Base-by-base conservation (phyloP, 768 basidiomycete species). In the Suillus cothurnatus region DNA sequence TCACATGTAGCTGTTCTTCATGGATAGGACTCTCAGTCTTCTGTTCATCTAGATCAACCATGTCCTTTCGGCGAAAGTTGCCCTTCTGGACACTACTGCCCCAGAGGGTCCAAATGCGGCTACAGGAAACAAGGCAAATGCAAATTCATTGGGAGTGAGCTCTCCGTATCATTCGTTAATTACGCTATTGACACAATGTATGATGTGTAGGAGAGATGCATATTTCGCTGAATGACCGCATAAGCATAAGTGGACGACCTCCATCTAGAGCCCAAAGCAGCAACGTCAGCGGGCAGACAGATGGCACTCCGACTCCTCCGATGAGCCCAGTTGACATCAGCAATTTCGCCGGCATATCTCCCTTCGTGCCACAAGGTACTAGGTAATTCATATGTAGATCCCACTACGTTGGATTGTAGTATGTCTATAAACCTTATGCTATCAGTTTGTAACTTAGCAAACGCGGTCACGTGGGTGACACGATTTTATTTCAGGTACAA, bases 61-160 rank as follows among this genome's bases (percentile, higher is more conserved):
- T 76, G 74, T 61, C 62, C 70, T 9, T 67, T 67, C 17, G 79
- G 76, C 4, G 73, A 75, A 1, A 60, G 66, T 17, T 81, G 80
- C 61, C 68, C 70, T 61, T 76, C 77, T 63, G 78, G 77, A 15
- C 81, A 82, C 66, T 61, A 61, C 49, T 82, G 81, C 57, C 80
- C 81, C 23, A 71, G 71, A 45, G 79, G 80, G 3, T 58, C 71
- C 0, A 77, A 71, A 61, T 82, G 81, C 66, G 2, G 55, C 9
- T 78, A 72, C 62, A 64, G 63, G 19, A 79, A 78, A 64, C 72
- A 72, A 62, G 74, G 72, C 8, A 76, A 76, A 67, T 79, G 76
- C 66, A 77, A 75, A 64, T 77, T 80, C 62, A 61, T 67, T 39
- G 72, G 72, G 38, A 67, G 77, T 78, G 50, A 66, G 74, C 73